These are phyloP conservation scores for Mycena olivaceomarginata DNA, from an alignment of 768 basidiomycete genomes.

Conservation along the genomic window DNA sequence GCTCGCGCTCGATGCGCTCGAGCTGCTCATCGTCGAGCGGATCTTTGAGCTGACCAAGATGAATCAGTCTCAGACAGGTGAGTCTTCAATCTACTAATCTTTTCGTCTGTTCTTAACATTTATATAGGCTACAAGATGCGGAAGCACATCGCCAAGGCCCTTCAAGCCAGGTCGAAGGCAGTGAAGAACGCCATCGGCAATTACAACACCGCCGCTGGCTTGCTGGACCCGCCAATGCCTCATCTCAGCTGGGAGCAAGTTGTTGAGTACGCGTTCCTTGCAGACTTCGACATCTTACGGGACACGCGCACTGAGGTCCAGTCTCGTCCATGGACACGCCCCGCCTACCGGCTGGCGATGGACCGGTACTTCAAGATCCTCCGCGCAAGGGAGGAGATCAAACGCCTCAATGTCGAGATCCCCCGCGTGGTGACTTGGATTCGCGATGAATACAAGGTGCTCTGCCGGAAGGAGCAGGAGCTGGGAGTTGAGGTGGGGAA, in stretches of 20 bases:
- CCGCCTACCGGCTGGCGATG: constrained; percentile 37
- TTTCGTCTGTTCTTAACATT: neutral
- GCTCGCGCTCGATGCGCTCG: no score
- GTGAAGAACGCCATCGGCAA: constrained; percentile 9
- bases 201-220: constrained; percentile 43
- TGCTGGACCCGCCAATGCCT: constrained; percentile 29
- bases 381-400: constrained; percentile 50
- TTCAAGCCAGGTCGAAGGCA: no score
- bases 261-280: constrained; percentile 42
- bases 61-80: constrained; percentile 43
- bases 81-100: neutral
- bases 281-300: constrained; percentile 34
- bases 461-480: neutral
- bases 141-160: constrained; percentile 4
- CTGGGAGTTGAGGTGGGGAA: neutral
- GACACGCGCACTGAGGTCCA: constrained; percentile 27
- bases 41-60: no score
- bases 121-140: constrained; percentile 45
- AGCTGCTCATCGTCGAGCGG: no score
- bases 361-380: constrained; percentile 44
- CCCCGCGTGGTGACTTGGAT: no score
- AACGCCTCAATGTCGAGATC: constrained; percentile 46
- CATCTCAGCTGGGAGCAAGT: constrained; percentile 47
- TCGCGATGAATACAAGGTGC: no score
- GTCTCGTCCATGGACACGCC: constrained; percentile 38